Base-by-base conservation (phyloP, 2,329 filamentous ascomycete species). In the Plenodomus lindquistii region DNA sequence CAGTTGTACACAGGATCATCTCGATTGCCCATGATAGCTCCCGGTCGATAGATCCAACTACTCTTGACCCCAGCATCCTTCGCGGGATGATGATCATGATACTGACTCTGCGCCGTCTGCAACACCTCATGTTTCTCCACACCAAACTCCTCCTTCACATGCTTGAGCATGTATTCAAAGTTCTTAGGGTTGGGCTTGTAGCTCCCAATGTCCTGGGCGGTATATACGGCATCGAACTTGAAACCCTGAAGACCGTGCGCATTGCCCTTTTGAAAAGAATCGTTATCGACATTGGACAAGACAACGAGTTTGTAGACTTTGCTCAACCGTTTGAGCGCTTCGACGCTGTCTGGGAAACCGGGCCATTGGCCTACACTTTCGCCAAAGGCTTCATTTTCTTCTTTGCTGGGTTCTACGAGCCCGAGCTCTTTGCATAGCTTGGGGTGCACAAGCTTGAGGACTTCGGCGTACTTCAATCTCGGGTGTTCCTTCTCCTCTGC, bases 181-280 rank as follows among this genome's bases (percentile, higher is more conserved):
- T 89, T 90, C 21, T 67, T 66, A 31, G 72, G 65, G 52, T 81
- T 73, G 0, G 88, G 88, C 74, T 91, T 91, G 69, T 91, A 91
- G 6, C 76, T 79, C 1, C 88, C 86, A 44, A 91, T 83, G 37
- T 87, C 81, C 70, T 91, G 77, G 1, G 88, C 88, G 2, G 86
- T 89, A 69, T 87, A 83, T 19, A 88, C 75, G 11, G 79, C 78
- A 59, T 88, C 85, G 60, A 90, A 86, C 11, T 75, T 57, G 19
- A 81, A 76, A 0, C 78, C 79, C 16, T 73, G 65, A 11, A 89
- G 71, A 20, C 80, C 77, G 0, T 79, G 76, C 1, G 71, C 63
- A 13, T 78, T 74, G 2, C 79, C 80, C 18, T 69, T 70, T 0
- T 69, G 59, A 57, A 86, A 85, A 0, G 79, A 81, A 2, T 62